Evolutionary conservation across 768 basidiomycete genomes (phyloP).

Genomic region (Glaciozyma antarctica): DNA sequence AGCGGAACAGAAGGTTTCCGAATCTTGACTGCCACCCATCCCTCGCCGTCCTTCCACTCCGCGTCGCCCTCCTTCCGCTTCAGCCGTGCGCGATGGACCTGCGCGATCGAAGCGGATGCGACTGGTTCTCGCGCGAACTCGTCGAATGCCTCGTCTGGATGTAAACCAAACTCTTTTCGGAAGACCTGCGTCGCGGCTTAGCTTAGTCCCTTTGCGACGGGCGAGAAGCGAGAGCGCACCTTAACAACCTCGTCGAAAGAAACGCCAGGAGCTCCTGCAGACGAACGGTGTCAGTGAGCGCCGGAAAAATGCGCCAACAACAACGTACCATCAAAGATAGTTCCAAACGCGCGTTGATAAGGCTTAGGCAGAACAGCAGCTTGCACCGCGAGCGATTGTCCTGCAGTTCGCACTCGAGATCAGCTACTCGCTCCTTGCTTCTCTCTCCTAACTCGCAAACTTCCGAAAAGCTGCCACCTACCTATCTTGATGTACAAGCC

Average conservation of each 20-base stretch:
- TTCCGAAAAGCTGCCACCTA: conserved; percentile 28
- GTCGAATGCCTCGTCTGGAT: conserved; percentile 65
- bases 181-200: conserved; percentile 20
- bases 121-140: conserved; percentile 65
- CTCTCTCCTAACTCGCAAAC: no score
- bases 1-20: conserved; percentile 81
- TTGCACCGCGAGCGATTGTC: conserved; percentile 75
- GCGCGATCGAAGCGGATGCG: conserved; percentile 84
- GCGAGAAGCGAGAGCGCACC: conserved; percentile 41
- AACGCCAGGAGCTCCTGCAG: conserved; percentile 81
- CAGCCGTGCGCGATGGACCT: conserved; percentile 73
- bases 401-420: no score
- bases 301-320: conserved; percentile 34
- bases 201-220: conserved; percentile 43
- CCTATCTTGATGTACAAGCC: conserved; percentile 77
- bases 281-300: conserved; percentile 67
- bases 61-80: conserved; percentile 39
- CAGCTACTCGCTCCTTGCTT: no score
- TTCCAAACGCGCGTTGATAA: conserved; percentile 58
- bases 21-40: conserved; percentile 84
- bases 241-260: conserved; percentile 58
- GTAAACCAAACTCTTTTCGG: conserved; percentile 57
- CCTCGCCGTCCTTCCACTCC: conserved; percentile 34
- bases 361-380: conserved; percentile 72
- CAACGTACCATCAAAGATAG: no score